Evolutionary conservation across 1,284 basidiomycete genomes (phyloP), one percentile per base, ranked within the genome.

Genomic region (Pseudozyma thailandica): DNA sequence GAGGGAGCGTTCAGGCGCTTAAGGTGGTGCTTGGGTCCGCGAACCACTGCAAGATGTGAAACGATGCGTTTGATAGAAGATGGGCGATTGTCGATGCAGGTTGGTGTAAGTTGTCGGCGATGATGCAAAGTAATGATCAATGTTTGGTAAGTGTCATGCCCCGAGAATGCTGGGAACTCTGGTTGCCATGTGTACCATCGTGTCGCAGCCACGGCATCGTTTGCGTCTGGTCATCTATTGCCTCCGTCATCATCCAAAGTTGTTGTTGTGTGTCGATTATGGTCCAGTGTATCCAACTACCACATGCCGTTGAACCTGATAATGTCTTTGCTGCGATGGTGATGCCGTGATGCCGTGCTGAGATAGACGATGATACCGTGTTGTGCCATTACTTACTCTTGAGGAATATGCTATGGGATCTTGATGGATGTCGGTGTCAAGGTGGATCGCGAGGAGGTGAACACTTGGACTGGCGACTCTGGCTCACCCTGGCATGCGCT

Each of bases 21-120:
- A 87, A 98, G 89, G 86, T 98, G 95, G 88, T 98, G 98, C 91
- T 93, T 95, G 79, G 95, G 95, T 90, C 95, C 95, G 86, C 94
- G 80, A 75, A 80, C 80, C 80, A 79, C 74, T 77, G 70, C 33
- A 23, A 52, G 33, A 30, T 42, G 31, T 16, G 35, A 49, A 50
- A 28, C 25, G 38, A 39, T 49, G 33, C 51, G 39, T 23, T 33
- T 27, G 43, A 23, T 26, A 27, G 10, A 7, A 8, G 42, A 38
- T 28, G n/a, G 49, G 27, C n/a, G 45, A 26, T 35, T 28, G 45
- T 49, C 23, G 35, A 31, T 8, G 25, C 33, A 41, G 48, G 41
- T 43, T 35, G 26, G 41, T 28, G 42, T 18, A 28, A 16, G 25
- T 45, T 39, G 43, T 46, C 31, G 23, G 38, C 23, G 27, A 21